Conservation (phyloP, 2,329 filamentous ascomycete species). For the Neodidymelliopsis sp. region DNA sequence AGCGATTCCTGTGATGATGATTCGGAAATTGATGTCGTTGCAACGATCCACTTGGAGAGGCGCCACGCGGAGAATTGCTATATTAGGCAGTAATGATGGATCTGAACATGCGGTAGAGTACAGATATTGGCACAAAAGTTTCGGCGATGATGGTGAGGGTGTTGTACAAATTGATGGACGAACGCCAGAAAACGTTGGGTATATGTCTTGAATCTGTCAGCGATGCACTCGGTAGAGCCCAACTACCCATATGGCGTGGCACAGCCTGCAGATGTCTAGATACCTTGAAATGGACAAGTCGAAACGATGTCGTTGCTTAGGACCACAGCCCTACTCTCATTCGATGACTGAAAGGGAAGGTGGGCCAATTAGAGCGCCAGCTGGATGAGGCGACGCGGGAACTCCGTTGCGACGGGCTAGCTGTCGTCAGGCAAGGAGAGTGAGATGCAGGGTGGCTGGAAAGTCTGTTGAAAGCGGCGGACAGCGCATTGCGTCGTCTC, state of each 20-base stretch:
- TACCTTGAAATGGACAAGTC: constrained; percentile 45
- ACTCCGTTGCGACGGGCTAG: constrained; percentile 41
- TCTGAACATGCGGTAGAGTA: constrained; percentile 31
- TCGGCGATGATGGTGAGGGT: constrained; percentile 17
- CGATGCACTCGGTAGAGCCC: constrained; percentile 15
- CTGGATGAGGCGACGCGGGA: constrained; percentile 42
- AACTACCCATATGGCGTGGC: constrained; percentile 29
- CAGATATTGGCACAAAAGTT: constrained; percentile 17
- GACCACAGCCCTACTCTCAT: constrained; percentile 39
- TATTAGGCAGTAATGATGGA: constrained; percentile 35
- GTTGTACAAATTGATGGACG: constrained; percentile 33
- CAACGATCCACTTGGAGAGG: constrained; percentile 18
- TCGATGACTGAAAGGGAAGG: constrained; percentile 33
- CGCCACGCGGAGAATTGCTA: constrained; percentile 43
- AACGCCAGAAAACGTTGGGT: constrained; percentile 25
- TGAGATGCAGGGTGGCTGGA: constrained; percentile 41
- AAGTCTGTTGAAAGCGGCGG: constrained; percentile 38
- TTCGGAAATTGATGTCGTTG: constrained; percentile 28
- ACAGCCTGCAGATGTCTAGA: constrained; percentile 34
- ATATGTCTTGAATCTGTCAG: constrained; percentile 40
- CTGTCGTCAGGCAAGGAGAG: constrained; percentile 46
- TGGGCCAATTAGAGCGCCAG: constrained; percentile 45
- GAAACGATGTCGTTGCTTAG: constrained; percentile 37
- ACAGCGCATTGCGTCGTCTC: constrained; percentile 50
- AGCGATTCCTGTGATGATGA: constrained; percentile 42